These are phyloP conservation scores for Spiromastix sp. DNA, from an alignment of 2,329 filamentous ascomycete genomes.

Conservation along the genomic window DNA sequence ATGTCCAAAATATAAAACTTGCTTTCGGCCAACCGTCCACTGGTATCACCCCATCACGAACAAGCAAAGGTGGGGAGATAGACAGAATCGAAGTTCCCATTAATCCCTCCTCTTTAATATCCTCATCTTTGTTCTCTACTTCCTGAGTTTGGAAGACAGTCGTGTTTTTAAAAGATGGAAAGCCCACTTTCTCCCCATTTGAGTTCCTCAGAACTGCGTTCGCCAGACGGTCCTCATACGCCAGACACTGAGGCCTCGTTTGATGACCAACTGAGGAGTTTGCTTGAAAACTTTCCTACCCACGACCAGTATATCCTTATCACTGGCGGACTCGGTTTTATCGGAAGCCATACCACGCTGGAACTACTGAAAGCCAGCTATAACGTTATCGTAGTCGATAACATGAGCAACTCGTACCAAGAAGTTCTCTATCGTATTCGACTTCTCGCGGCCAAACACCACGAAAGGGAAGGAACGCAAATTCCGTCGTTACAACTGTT, in stretches of 20 bases:
- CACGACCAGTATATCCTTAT: slow-evolving; percentile 33
- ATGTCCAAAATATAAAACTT: too few species aligned
- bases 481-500: slow-evolving; percentile 38
- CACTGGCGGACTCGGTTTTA: slow-evolving; percentile 32
- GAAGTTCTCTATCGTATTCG: slow-evolving; percentile 27
- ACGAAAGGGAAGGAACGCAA: slow-evolving; percentile 26
- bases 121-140: too few species aligned
- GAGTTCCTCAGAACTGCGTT: slow-evolving; percentile 21
- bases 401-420: slow-evolving; percentile 30
- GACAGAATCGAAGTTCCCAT: too few species aligned
- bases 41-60: too few species aligned
- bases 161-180: slow-evolving; percentile 21
- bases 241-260: slow-evolving; percentile 38
- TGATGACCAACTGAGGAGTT: slow-evolving; percentile 33
- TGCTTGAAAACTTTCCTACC: slow-evolving; percentile 28
- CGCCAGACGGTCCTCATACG: slow-evolving; percentile 25
- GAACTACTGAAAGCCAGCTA: slow-evolving; percentile 32
- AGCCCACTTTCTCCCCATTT: slow-evolving; percentile 20
- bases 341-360: slow-evolving; percentile 33
- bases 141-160: too few species aligned
- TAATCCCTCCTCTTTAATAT: too few species aligned
- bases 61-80: too few species aligned
- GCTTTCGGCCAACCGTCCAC: too few species aligned
- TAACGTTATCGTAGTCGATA: slow-evolving; percentile 33
- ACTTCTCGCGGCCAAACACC: slow-evolving; percentile 23